Percentiles rank a stretch among this genome's conserved stretches.
These are phyloP conservation scores for Neonectria coccinea DNA, from an alignment of 2,329 filamentous ascomycete species.

Conservation along the genomic window DNA sequence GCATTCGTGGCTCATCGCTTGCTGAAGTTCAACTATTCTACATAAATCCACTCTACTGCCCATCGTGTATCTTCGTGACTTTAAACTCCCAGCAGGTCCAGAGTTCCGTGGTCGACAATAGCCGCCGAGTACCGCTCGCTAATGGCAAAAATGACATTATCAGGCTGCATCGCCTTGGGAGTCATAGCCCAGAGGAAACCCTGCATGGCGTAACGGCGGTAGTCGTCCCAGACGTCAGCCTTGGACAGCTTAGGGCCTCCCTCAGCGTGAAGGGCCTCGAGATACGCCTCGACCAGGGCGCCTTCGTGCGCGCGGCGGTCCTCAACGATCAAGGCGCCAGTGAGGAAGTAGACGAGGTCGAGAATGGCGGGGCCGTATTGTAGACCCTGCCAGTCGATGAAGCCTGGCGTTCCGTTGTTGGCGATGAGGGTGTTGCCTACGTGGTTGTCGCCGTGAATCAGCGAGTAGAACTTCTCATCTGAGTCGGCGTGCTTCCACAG, in stretches of 20 bases:
- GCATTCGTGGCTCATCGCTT: not conserved
- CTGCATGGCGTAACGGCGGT: conserved; percentile 22
- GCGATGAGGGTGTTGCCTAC: conserved; percentile 25
- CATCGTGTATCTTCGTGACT: not conserved
- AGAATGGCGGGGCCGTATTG: conserved; percentile 23
- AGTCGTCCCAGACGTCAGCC: conserved; percentile 24
- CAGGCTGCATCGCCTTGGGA: conserved; percentile 23
- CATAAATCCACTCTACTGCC: not conserved
- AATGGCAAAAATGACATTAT: conserved; percentile 18
- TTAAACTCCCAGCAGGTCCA: conserved; percentile 22
- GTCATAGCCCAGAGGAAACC: conserved; percentile 26
- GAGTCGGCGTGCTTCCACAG: conserved; percentile 26
- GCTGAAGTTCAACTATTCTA: not conserved
- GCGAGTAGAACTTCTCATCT: conserved; percentile 12
- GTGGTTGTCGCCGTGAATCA: conserved; percentile 26
- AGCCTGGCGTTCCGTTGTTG: conserved; percentile 22
- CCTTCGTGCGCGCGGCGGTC: conserved; percentile 17
- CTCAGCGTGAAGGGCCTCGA: conserved; percentile 15
- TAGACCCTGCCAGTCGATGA: conserved; percentile 29
- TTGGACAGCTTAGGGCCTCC: conserved; percentile 19
- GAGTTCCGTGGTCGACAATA: conserved; percentile 19
- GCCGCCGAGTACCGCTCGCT: conserved; percentile 22
- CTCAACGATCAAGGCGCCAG: conserved; percentile 20
- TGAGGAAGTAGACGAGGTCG: conserved; percentile 23
- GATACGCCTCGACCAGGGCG: conserved; percentile 15